phyloP scores from a whole-genome alignment of 371 early-diverging fungal genomes.

The Rhizopus arrhizus region DNA sequence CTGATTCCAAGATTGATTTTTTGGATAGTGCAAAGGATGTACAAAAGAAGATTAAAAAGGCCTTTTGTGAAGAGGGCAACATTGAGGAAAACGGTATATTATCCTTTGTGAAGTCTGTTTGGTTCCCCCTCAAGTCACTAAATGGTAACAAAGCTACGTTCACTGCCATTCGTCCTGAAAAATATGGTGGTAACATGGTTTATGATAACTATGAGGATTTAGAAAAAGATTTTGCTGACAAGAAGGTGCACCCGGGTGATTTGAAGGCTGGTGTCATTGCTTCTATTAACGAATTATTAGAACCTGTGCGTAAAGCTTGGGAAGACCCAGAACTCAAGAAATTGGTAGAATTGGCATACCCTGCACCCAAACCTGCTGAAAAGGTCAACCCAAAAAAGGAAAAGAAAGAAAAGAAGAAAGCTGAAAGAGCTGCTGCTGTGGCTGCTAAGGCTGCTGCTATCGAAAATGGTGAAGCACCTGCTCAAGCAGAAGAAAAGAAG shows the following conservation, averaged over 20 bases:
- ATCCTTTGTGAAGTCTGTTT: conserved; percentile 86
- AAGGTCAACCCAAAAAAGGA: conserved; percentile 53
- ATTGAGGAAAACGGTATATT: conserved; percentile 93
- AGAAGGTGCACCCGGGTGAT: conserved; percentile 96
- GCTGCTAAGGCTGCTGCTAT: conserved; percentile 32
- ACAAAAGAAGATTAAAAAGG: conserved; percentile 92
- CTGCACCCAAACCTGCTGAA: conserved; percentile 53
- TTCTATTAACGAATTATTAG: conserved; percentile 87
- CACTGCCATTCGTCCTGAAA: conserved; percentile 75
- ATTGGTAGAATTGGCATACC: conserved; percentile 71
- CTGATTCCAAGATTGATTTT: conserved; percentile 98
- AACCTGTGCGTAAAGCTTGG: conserved; percentile 88
- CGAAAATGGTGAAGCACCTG: conserved; percentile 7
- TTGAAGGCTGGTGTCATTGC: conserved; percentile 90
- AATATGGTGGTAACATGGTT: conserved; percentile 85
- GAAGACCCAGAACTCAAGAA: conserved; percentile 66
- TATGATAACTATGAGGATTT: conserved; percentile 78
- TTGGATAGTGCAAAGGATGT: conserved; percentile 89
- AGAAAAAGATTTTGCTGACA: conserved; percentile 85
- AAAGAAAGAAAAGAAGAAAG: conserved; percentile 36
- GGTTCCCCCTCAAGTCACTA: conserved; percentile 82
- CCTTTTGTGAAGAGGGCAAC: conserved; percentile 99
- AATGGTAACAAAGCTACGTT: conserved; percentile 66
- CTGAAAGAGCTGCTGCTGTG: conserved; percentile 33
- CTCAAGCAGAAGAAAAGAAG: conserved; percentile 17